These are phyloP conservation scores for Solanum tarapatanum DNA, from an alignment of 257 asterid species.

Conservation along the genomic window DNA sequence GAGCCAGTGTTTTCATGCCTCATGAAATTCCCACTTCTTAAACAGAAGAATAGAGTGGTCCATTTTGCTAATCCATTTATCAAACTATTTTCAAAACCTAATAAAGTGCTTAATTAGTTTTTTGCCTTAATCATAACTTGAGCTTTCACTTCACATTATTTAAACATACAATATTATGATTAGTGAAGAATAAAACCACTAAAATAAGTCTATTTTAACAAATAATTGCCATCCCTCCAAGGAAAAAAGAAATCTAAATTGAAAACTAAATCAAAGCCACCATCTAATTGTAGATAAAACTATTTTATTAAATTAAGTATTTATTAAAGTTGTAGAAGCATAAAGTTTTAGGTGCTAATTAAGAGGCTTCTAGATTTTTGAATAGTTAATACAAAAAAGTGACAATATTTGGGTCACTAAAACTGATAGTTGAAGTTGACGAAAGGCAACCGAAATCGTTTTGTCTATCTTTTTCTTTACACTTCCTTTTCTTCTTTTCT, in stretches of 20 bases:
- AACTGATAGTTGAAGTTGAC: constrained; percentile 25
- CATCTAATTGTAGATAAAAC: not conserved
- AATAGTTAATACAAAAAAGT: not conserved
- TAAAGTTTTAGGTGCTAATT: constrained; percentile 18
- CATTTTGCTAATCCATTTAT: not conserved
- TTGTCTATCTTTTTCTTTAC: not conserved
- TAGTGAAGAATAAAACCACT: not conserved
- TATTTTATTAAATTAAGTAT: not conserved
- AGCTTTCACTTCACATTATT: not conserved
- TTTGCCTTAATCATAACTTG: not conserved
- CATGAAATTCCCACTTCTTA: not conserved
- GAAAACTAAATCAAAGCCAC: not conserved
- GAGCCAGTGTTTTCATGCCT: not conserved
- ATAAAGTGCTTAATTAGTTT: not conserved
- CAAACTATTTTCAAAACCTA: not conserved
- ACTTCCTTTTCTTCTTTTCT: not conserved
- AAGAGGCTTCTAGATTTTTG: constrained; percentile 14
- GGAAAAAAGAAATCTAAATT: not conserved
- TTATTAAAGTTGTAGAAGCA: not conserved
- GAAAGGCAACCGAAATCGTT: constrained; percentile 10
- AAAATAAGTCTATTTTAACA: not conserved
- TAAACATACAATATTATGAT: not conserved
- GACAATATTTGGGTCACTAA: constrained; percentile 12
- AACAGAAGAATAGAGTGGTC: constrained; percentile 7
- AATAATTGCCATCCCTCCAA: not conserved